phyloP scores from a whole-genome alignment of 345 rosid species.

The Salix caprea region DNA sequence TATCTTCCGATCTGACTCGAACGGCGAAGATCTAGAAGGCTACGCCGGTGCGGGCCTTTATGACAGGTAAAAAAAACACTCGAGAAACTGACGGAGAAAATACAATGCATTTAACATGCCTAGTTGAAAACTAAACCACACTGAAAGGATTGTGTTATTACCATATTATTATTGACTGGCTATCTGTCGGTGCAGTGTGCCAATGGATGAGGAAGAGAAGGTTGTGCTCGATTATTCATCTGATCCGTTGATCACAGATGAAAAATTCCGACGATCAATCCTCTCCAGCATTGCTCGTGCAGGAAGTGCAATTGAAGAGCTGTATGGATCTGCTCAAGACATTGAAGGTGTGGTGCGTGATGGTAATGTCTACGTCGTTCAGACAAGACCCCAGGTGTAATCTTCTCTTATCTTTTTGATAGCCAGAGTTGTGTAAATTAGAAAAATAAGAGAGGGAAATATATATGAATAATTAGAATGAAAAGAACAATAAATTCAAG shows the following conservation, averaged over 20 bases:
- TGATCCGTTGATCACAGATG: constrained; percentile 62
- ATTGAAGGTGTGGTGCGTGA: constrained; percentile 91
- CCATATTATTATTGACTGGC: background rate
- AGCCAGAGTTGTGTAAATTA: background rate
- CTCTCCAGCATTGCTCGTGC: constrained; percentile 78
- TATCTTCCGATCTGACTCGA: constrained; percentile 93
- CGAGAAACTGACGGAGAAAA: background rate
- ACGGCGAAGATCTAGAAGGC: constrained; percentile 98
- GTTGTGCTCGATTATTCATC: constrained; percentile 75
- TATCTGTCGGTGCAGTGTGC: constrained; percentile 54
- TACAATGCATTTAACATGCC: background rate
- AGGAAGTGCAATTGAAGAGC: constrained; percentile 75
- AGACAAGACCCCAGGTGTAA: constrained; percentile 96
- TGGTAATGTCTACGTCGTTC: constrained; percentile 84
- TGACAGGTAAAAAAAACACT: constrained; percentile 60
- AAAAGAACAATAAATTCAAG: background rate
- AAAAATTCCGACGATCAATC: constrained; percentile 52
- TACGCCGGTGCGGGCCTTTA: constrained; percentile 99
- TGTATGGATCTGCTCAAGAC: constrained; percentile 87
- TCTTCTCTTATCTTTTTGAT: constrained; percentile 7
- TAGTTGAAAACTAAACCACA: background rate
- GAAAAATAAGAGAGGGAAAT: background rate
- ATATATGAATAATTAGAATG: background rate
- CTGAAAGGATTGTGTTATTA: background rate
- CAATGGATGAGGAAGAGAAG: constrained; percentile 90